Base-by-base conservation (phyloP, 345 rosid species). In the Camelina hispida region DNA sequence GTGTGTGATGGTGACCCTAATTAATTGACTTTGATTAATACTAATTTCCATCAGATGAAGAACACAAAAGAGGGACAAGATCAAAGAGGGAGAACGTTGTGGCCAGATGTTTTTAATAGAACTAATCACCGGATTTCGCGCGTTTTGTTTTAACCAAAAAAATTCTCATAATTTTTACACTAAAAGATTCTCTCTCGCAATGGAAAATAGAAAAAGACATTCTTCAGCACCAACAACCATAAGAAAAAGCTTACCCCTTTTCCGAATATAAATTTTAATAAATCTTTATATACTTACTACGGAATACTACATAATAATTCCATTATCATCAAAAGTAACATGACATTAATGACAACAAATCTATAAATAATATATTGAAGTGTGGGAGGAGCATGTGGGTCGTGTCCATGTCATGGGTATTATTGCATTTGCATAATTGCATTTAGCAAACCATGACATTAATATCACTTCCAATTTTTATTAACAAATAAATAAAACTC, bases 321-420 rank as follows among this genome's bases (percentile, higher is more conserved):
- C n/a, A 46, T 44, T 18, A 46, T 35, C 2, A 35, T 35, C 11
- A 17, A 50, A 25, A 74, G 72, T 66, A 74, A 66, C 78, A 47
- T 74, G 42, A 65, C n/a, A 47, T 55, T 66, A 74, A 30, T 17
- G 66, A 17, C 22, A 38, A 47, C 37, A 74, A 56, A 17, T 14
- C 30, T 58, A 34, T n/a, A n/a, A n/a, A 25, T 28, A 28, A 28
- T 28, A 50, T 51, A 59, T 51, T 67, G 44, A 50, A 48, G 25
- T 37, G 67, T 74, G 67, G 72, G 30, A 58, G 51, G 61, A 37
- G 67, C 73, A 75, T 75, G 73, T 75, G 79, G 55, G 38, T 75
- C 79, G 79, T 75, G 79, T 75, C 73, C 30, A 68, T 35, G 46
- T 75, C 55, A 52, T 68, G 62, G 48, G 30, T 40, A 68, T n/a